Percentiles rank a stretch among this genome's conserved stretches.
These are phyloP conservation scores for Yamadazyma triangularis DNA, from an alignment of 1,139 yeast genomes.

Conservation along the genomic window DNA sequence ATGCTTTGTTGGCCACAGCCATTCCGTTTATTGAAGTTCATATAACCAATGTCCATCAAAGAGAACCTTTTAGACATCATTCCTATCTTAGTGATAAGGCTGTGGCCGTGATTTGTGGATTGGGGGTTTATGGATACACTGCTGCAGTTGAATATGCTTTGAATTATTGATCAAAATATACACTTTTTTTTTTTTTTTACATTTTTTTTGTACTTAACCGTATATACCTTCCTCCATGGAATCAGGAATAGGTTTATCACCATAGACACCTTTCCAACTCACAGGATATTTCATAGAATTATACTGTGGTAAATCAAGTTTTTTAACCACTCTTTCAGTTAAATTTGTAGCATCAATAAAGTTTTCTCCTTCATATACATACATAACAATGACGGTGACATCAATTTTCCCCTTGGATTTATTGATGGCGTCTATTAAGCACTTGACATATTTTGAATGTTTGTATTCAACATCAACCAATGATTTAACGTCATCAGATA, in stretches of 20 bases:
- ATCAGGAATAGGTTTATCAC: conserved; percentile 59
- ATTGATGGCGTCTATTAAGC: conserved; percentile 7
- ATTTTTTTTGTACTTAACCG: conserved; percentile 31
- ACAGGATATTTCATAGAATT: conserved; percentile 40
- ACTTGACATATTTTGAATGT: conserved; percentile 15
- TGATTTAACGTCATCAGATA: conserved; percentile 10
- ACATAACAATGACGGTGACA: conserved; percentile 32
- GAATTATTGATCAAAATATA: conserved; percentile 22
- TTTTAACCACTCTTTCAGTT: conserved; percentile 27
- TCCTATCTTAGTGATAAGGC: conserved; percentile 46
- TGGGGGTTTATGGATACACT: conserved; percentile 47
- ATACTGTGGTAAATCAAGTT: conserved; percentile 26
- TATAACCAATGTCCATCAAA: conserved; percentile 45
- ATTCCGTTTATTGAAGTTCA: conserved; percentile 48
- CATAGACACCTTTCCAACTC: conserved; percentile 87
- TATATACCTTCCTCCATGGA: conserved; percentile 77
- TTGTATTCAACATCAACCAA: conserved; percentile 8
- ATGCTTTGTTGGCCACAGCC: conserved; percentile 43
- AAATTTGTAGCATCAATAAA: conserved; percentile 62
- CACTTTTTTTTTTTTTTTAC: too few species aligned
- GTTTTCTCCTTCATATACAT: conserved; percentile 89
- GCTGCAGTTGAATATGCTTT: conserved; percentile 45
- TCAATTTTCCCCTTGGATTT: neutral
- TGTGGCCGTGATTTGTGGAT: conserved; percentile 43
- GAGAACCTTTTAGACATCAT: conserved; percentile 49